These are phyloP conservation scores for Ustilago esculenta DNA, from an alignment of 1,284 basidiomycete genomes.

Conservation along the genomic window DNA sequence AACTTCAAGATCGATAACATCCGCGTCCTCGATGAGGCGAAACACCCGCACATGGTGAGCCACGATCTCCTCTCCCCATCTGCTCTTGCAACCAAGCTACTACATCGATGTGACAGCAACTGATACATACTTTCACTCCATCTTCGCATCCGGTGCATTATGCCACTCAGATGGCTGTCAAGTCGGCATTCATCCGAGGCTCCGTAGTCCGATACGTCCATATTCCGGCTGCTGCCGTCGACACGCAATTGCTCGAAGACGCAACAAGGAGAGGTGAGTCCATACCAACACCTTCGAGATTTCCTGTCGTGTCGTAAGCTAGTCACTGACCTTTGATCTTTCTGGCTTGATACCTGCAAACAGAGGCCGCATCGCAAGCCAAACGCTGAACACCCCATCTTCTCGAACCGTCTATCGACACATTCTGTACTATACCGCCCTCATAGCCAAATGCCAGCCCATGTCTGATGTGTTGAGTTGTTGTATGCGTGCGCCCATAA, in stretches of 20 bases:
- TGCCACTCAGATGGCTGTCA: constrained; percentile 89
- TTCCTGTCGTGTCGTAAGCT: no score
- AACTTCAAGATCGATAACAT: constrained; percentile 97
- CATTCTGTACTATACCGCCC: no score
- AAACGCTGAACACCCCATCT: constrained; percentile 22
- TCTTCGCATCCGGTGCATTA: not conserved
- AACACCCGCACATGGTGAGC: constrained; percentile 95
- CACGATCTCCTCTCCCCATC: no score
- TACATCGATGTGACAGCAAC: no score
- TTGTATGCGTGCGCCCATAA: no score
- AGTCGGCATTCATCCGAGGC: constrained; percentile 98
- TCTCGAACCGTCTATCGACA: no score
- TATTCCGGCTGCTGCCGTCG: constrained; percentile 88
- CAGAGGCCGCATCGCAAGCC: constrained; percentile 47
- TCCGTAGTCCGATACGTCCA: constrained; percentile 98
- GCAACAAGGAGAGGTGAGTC: constrained; percentile 85
- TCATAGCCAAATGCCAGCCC: no score
- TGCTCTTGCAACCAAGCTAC: no score
- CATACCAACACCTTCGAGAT: no score
- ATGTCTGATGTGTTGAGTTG: no score
- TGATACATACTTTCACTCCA: no score
- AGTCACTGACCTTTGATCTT: not conserved
- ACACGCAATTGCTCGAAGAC: constrained; percentile 95
- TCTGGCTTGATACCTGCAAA: not conserved
- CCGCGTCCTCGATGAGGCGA: constrained; percentile 87